Evolutionary conservation across 169 alveolate genomes (phyloP).

Genomic region (Plasmodium yoelii): DNA sequence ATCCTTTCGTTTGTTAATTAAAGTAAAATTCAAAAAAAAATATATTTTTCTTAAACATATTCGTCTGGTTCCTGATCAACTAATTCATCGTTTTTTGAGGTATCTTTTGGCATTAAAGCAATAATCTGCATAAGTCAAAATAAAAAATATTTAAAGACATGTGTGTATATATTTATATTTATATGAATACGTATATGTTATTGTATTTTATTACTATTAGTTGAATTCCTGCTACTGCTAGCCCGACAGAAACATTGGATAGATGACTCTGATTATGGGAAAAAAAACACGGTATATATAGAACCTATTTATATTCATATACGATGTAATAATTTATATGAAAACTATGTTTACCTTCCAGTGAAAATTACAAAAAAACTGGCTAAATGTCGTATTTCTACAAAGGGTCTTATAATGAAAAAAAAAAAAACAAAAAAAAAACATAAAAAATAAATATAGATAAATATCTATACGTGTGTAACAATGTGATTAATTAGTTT

Average conservation of each 20-base stretch:
- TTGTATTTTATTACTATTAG: slow-evolving; percentile 43
- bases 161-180: slow-evolving; percentile 4
- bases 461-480: not conserved
- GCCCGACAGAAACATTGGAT: slow-evolving; percentile 62
- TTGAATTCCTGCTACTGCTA: slow-evolving; percentile 71
- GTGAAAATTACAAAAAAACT: slow-evolving; percentile 51
- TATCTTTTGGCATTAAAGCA: slow-evolving; percentile 60
- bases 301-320: too few species aligned
- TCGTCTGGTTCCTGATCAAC: slow-evolving; percentile 66
- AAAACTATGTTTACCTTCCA: slow-evolving; percentile 49
- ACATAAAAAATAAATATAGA: not conserved
- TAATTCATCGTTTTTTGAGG: slow-evolving; percentile 50
- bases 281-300: not conserved
- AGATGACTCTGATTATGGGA: slow-evolving; percentile 28
- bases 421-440: slow-evolving; percentile 10
- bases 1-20: not conserved
- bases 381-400: slow-evolving; percentile 30
- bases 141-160: not conserved
- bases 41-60: slow-evolving; percentile 19
- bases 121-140: slow-evolving; percentile 24
- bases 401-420: slow-evolving; percentile 36
- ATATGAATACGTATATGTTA: not conserved
- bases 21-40: not conserved
- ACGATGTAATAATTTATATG: not conserved
- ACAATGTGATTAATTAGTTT: not conserved